Base-by-base conservation (phyloP, 1,139 yeast species). In the Candida glucosophila region DNA sequence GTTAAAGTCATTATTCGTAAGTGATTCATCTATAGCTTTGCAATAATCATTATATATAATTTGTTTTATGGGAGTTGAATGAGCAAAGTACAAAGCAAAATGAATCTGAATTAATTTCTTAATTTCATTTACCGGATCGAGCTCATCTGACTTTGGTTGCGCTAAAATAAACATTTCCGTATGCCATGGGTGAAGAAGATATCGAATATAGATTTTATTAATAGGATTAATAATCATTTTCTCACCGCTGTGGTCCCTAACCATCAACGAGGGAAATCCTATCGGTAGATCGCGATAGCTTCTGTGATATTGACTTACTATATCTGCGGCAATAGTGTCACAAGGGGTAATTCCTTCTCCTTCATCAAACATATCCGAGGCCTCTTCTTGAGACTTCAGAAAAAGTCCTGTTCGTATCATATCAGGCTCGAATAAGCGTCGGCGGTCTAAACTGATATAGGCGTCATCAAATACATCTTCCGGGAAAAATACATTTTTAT, bases 71-170 rank as follows among this genome's bases (percentile, higher is more conserved):
- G 29, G 45, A 28, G 23, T 44, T 12, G 51, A 66, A 45, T 47
- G 73, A 38, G 44, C 55, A 33, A 64, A 63, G 36, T 57, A 64
- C 10, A 64, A 42, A 3, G 62, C 50, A 29, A 45, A 59, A 34
- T 64, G 69, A 14, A 63, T 55, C 48, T 60, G 64, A 30, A 63
- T 55, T 6, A 63, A 36, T 34, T 56, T 70, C 13, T 79, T 81
- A 25, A 85, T 67, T 43, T 86, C 95, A 24, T 63, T 67, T 35
- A 80, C 57, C 4, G 95, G 90, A 41, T 81, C 77, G 32, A 78
- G 59, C 35, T 74, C 81, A 28, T 70, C 69, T 26, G 61, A 55
- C 34, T 67, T 69, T 3, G 75, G 73, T 7, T 46, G 55, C 1
- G 65, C 69, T 23, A 64, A 44, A 9, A 62, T 32, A 32, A 52